phyloP scores from a whole-genome alignment of 306 rosid species.

The Lotus japonicus region DNA sequence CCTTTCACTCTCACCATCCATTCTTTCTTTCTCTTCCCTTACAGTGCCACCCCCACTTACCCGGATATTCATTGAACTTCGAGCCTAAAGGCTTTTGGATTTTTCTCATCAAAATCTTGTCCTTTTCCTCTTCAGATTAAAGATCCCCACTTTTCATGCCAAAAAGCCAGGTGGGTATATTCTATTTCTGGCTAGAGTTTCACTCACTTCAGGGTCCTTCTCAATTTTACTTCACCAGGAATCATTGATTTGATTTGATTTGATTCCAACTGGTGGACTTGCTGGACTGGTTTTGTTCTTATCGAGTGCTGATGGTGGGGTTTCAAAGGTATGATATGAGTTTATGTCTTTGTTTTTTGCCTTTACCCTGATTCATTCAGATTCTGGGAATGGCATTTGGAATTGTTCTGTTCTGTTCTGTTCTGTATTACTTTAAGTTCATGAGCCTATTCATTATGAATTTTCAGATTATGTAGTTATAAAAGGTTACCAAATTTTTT shows the following conservation, averaged over 20 bases:
- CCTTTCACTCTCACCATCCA: slow-evolving; percentile 13
- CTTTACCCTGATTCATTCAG: slow-evolving; percentile 14
- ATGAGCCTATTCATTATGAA: slow-evolving; percentile 9
- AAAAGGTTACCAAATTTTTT: not conserved
- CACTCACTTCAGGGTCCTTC: slow-evolving; percentile 36
- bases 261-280: slow-evolving; percentile 40
- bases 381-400: slow-evolving; percentile 10
- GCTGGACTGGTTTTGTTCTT: slow-evolving; percentile 45
- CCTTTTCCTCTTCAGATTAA: slow-evolving; percentile 28
- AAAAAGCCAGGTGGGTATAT: slow-evolving; percentile 33
- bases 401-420: not conserved
- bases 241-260: too few species aligned
- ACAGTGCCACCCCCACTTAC: not conserved
- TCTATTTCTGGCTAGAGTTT: slow-evolving; percentile 27
- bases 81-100: slow-evolving; percentile 13
- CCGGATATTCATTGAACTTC: slow-evolving; percentile 27
- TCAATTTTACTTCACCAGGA: slow-evolving; percentile 32
- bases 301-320: slow-evolving; percentile 35
- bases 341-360: not conserved
- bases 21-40: not conserved
- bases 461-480: slow-evolving; percentile 4
- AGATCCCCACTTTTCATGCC: slow-evolving; percentile 49
- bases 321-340: slow-evolving; percentile 43
- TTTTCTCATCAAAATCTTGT: slow-evolving; percentile 29
- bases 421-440: too few species aligned